Conservation (phyloP, 345 rosid genomes). For the Camelina laxa region DNA sequence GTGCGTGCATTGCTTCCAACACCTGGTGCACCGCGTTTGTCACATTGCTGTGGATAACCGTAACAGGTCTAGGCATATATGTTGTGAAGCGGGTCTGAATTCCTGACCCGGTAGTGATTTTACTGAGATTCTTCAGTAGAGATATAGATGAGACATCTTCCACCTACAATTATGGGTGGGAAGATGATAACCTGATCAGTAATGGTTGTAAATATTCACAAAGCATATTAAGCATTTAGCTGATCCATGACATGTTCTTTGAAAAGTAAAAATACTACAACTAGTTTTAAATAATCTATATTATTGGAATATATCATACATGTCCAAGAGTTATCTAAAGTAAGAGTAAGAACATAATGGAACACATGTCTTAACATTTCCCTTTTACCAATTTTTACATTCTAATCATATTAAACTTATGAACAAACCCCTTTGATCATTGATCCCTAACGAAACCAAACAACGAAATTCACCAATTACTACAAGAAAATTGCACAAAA, state of each 20-base stretch:
- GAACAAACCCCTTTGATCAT: not conserved
- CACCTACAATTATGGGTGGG: not conserved
- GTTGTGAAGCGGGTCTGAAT: no score
- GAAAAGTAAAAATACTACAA: no score
- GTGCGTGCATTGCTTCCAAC: not conserved
- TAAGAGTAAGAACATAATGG: not conserved
- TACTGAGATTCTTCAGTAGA: not conserved
- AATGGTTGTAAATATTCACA: not conserved
- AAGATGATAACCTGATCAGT: not conserved
- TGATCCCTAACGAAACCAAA: not conserved
- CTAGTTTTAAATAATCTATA: no score
- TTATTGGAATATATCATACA: not conserved
- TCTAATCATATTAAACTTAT: not conserved
- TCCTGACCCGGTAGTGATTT: no score
- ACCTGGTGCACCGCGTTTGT: not conserved
- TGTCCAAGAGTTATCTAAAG: conserved; percentile 7
- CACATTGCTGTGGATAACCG: not conserved
- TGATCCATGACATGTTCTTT: no score
- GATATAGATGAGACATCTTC: conserved; percentile 58
- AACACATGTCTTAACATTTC: not conserved
- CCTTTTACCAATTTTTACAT: not conserved
- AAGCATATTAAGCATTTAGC: not conserved
- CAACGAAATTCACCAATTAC: not conserved
- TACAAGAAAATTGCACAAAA: no score
- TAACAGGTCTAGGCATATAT: no score